phyloP scores from a whole-genome alignment of 495 filamentous ascomycete species.

The Penicillium manginii region DNA sequence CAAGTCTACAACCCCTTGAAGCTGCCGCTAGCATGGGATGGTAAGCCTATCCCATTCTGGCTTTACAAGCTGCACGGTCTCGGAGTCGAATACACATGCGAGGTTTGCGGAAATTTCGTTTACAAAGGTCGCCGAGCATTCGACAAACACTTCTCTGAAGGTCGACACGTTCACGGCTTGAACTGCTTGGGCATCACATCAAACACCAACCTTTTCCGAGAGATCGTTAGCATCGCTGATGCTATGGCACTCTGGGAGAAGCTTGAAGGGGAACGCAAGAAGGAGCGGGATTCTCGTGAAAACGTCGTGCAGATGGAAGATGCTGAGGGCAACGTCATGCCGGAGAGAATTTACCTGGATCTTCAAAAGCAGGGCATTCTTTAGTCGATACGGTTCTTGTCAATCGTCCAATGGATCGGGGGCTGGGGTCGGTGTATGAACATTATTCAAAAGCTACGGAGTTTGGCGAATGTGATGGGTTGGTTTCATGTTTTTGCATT shows the following conservation, averaged over 20 bases:
- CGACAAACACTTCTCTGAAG: constrained; percentile 97
- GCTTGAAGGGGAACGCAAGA: constrained; percentile 83
- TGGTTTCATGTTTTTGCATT: not conserved
- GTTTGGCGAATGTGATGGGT: constrained; percentile 34
- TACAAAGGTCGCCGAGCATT: constrained; percentile 96
- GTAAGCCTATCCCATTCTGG: constrained; percentile 98
- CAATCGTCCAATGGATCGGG: constrained; percentile 9
- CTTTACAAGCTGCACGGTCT: constrained; percentile 96
- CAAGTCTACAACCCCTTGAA: constrained; percentile 95
- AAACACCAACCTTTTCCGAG: constrained; percentile 87
- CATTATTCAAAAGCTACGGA: constrained; percentile 32
- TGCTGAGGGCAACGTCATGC: constrained; percentile 96
- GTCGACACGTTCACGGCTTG: constrained; percentile 86
- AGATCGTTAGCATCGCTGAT: constrained; percentile 90
- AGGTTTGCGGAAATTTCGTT: constrained; percentile 96
- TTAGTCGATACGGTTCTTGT: constrained; percentile 16
- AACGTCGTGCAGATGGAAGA: constrained; percentile 98
- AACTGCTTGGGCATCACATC: constrained; percentile 88
- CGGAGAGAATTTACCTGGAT: constrained; percentile 94
- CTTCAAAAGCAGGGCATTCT: constrained; percentile 61
- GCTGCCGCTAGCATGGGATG: constrained; percentile 93
- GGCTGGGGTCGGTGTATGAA: not conserved
- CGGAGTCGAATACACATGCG: constrained; percentile 92
- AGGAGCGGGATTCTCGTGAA: constrained; percentile 71
- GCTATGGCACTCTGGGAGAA: constrained; percentile 91